A percentile compares a stretch with the other conserved stretches of the same genome.
Evolutionary conservation across 768 basidiomycete genomes (phyloP).

Genomic region (Hemileccinum impolitum): DNA sequence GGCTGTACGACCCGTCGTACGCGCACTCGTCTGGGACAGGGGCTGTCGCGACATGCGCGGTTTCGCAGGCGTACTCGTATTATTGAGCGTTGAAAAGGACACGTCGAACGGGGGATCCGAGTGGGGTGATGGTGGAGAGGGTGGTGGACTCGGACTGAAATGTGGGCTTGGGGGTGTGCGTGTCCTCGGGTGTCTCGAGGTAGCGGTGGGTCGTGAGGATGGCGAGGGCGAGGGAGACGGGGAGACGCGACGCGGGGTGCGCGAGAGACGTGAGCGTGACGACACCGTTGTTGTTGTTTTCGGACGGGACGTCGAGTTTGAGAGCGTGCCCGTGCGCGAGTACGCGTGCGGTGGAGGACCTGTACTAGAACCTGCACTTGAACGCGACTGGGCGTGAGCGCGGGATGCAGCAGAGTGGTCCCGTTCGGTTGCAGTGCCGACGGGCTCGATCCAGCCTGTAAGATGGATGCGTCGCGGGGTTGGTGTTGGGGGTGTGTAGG

Average conservation of each 20-base stretch:
- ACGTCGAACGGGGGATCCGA: constrained; percentile 20
- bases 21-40: neutral
- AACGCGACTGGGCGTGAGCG: neutral
- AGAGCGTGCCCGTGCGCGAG: neutral
- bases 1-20: neutral
- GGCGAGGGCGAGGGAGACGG: neutral
- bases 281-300: too few species aligned
- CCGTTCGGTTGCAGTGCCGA: constrained; percentile 52
- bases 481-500: constrained; percentile 17
- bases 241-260: neutral
- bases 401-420: constrained; percentile 43
- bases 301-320: too few species aligned
- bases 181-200: neutral
- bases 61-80: constrained; percentile 29
- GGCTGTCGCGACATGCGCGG: constrained; percentile 5
- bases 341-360: neutral
- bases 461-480: constrained; percentile 40
- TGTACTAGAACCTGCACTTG: neutral
- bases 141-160: constrained; percentile 3
- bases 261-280: too few species aligned
- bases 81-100: constrained; percentile 23
- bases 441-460: constrained; percentile 51
- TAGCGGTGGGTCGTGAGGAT: neutral
- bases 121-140: neutral
- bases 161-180: neutral